These are phyloP conservation scores for Plasmodiophora brassicae DNA, from an alignment of 208 protist genomes.

Conservation along the genomic window DNA sequence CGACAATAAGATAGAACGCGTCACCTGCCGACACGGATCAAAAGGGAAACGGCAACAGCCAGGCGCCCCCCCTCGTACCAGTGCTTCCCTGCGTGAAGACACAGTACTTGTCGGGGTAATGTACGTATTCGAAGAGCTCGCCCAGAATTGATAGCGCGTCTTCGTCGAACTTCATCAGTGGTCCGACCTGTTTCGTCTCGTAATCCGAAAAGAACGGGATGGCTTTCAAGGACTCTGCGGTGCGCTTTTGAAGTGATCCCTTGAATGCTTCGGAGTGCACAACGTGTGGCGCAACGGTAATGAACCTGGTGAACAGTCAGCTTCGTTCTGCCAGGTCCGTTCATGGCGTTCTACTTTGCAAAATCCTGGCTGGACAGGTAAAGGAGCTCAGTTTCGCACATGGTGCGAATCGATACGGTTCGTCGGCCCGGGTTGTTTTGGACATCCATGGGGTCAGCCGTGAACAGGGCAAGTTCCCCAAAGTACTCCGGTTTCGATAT, in stretches of 20 bases:
- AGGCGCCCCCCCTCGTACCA: neutral
- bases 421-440: neutral
- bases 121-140: neutral
- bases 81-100: neutral
- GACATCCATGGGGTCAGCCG: neutral
- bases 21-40: neutral
- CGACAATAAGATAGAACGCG: constrained; percentile 26
- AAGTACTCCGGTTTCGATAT: neutral
- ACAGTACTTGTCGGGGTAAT: too few species aligned
- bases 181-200: neutral
- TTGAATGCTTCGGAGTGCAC: neutral
- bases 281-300: neutral
- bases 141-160: neutral
- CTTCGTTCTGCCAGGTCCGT: neutral
- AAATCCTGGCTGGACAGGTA: neutral
- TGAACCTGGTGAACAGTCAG: neutral
- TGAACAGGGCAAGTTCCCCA: neutral
- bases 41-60: neutral
- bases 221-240: neutral
- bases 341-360: neutral
- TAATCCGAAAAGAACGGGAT: constrained; percentile 23
- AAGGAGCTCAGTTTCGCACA: neutral
- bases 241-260: neutral
- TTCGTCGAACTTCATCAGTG: constrained; percentile 22
- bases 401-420: neutral